These are phyloP conservation scores for Helianthus annuus DNA, from an alignment of 129 eudicot genomes.

Conservation along the genomic window HanXRQr2.0-SUNRISE NC_035443.2:14564241-14564740, in stretches of 20 bases:
- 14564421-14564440: background rate
- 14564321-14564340: background rate
- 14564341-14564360: background rate
- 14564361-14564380: too few relatives aligned
- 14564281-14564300: background rate
- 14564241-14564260: background rate
- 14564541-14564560: constrained; percentile 2
- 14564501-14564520: constrained; percentile 7
- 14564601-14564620: constrained; percentile 26
- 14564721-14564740: constrained; percentile 22
- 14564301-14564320: background rate
- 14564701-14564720: constrained; percentile 21
- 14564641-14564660: constrained; percentile 1
- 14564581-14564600: constrained; percentile 20
- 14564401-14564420: background rate
- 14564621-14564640: constrained; percentile 18
- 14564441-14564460: background rate
- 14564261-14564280: too few relatives aligned
- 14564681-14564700: background rate
- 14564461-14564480: constrained; percentile 3
- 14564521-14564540: constrained; percentile 15
- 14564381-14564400: background rate
- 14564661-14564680: background rate
- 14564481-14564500: constrained; percentile 14
- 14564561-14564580: constrained; percentile 10